Percentiles rank a stretch among this genome's conserved stretches.
Evolutionary conservation across 2,329 filamentous ascomycete genomes (phyloP).

Genomic region (Apiospora hydei): DNA sequence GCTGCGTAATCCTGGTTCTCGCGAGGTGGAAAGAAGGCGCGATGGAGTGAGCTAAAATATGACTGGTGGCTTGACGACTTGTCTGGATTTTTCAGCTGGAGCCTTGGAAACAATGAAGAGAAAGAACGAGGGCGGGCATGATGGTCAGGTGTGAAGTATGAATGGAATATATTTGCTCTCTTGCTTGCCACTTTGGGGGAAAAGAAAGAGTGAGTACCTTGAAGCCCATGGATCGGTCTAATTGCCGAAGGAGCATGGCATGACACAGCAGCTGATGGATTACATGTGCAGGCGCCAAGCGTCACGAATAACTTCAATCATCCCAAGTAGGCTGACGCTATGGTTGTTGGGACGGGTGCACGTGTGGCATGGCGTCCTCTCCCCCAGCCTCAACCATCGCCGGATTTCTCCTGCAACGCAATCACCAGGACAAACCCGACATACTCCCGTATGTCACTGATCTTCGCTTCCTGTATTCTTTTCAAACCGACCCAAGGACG

Average conservation of each 20-base stretch:
- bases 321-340: not conserved
- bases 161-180: not conserved
- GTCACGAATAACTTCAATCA: not conserved
- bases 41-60: no score
- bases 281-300: not conserved
- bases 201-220: not conserved
- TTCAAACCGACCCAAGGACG: no score
- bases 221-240: not conserved
- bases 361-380: not conserved
- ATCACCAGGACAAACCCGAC: no score
- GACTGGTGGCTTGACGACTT: not conserved
- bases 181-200: not conserved
- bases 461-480: no score
- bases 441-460: no score
- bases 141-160: no score
- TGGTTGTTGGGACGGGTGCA: not conserved
- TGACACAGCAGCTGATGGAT: conserved; percentile 12
- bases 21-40: not conserved
- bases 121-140: not conserved
- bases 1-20: not conserved
- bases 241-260: not conserved
- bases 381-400: not conserved
- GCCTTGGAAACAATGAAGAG: not conserved
- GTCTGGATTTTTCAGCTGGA: not conserved
- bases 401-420: not conserved